Conservation (phyloP, 352 stramenopile species). For the Saprolegnia diclina region DNA sequence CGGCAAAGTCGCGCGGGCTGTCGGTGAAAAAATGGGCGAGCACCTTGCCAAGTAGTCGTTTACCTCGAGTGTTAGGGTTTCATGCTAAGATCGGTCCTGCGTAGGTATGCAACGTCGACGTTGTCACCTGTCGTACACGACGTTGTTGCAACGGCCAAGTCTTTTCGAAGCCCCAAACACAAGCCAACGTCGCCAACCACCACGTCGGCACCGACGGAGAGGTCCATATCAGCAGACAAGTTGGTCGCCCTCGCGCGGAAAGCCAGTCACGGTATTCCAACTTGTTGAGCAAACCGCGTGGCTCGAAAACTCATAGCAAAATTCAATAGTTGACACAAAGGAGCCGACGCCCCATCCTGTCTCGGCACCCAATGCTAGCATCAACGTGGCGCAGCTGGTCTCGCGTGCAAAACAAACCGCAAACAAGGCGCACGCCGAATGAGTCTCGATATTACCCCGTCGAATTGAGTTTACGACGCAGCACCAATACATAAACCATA, state of each 20-base stretch:
- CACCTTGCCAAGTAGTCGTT: conserved; percentile 6
- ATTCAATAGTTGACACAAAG: background rate
- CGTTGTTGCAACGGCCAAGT: background rate
- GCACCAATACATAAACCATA: conserved; percentile 42
- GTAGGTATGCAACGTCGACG: background rate
- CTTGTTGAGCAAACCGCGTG: background rate
- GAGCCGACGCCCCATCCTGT: background rate
- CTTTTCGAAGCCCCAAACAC: background rate
- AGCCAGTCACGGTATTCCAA: background rate
- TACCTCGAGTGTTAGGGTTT: background rate
- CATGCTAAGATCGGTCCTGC: background rate
- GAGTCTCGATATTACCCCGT: background rate
- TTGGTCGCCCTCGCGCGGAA: background rate
- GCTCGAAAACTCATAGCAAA: too few relatives aligned
- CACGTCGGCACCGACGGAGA: background rate
- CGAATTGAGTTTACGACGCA: background rate
- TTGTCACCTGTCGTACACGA: background rate
- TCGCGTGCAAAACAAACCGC: background rate
- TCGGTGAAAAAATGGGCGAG: conserved; percentile 1
- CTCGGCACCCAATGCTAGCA: background rate
- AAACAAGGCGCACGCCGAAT: background rate
- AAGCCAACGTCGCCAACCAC: background rate
- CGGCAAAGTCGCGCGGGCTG: conserved; percentile 1
- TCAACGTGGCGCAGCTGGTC: conserved; percentile 3
- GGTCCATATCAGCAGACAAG: background rate